phyloP scores from a whole-genome alignment of 306 rosid genomes.

The Canavalia ensiformis region DNA sequence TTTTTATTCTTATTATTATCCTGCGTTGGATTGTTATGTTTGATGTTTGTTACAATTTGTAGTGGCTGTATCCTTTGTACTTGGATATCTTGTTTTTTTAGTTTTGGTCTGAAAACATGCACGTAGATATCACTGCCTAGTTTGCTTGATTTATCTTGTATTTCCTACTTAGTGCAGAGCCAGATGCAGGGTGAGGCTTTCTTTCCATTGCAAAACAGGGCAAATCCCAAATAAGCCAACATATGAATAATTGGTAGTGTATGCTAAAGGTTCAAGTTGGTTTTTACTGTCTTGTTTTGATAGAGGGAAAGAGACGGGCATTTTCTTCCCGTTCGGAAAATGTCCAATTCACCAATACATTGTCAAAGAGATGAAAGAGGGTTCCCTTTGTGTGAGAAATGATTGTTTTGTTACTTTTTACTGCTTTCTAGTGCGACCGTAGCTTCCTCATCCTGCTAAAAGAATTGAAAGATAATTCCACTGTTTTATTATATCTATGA shows the following conservation, averaged over 20 bases:
- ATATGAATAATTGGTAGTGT: constrained; percentile 41
- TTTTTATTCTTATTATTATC: background rate
- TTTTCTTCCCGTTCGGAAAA: constrained; percentile 43
- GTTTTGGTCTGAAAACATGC: constrained; percentile 38
- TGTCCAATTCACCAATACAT: constrained; percentile 46
- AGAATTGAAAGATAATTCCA: constrained; percentile 43
- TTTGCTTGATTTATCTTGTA: constrained; percentile 30
- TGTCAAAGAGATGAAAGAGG: constrained; percentile 39
- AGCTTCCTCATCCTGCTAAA: constrained; percentile 59
- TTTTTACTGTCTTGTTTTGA: constrained; percentile 44
- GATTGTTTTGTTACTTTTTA: constrained; percentile 46
- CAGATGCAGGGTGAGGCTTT: constrained; percentile 28
- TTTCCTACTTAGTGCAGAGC: constrained; percentile 46
- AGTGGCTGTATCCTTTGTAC: constrained; percentile 41
- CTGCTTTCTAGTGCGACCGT: constrained; percentile 52
- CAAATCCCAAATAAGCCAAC: constrained; percentile 39
- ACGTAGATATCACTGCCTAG: constrained; percentile 10
- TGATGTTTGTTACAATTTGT: constrained; percentile 50
- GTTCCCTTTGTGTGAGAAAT: constrained; percentile 47
- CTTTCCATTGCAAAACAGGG: constrained; percentile 50
- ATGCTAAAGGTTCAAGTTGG: constrained; percentile 40
- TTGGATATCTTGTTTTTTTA: constrained; percentile 44
- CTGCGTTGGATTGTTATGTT: constrained; percentile 48
- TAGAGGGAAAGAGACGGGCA: constrained; percentile 44
- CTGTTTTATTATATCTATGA: constrained; percentile 38